A percentile compares a stretch with the other conserved stretches of the same genome.
Evolutionary conservation across 2,329 filamentous ascomycete genomes (phyloP).

Genomic region (Trichoderma simmonsii): DNA sequence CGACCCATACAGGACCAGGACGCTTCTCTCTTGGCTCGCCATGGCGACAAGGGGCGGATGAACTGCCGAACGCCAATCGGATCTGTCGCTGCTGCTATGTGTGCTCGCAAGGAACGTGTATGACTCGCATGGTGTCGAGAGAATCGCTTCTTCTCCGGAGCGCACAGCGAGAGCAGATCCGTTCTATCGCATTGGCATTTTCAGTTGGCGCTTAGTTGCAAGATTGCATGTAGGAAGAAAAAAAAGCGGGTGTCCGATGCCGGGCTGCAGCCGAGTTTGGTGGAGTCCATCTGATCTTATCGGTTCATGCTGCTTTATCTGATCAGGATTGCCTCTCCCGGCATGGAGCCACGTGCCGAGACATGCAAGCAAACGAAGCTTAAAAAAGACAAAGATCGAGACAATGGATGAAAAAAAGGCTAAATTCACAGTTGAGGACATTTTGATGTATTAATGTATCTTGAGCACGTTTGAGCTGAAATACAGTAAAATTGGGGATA

Average conservation of each 20-base stretch:
- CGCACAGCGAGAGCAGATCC: not conserved
- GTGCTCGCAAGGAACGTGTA: not conserved
- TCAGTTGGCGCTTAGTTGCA: not conserved
- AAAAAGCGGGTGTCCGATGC: conserved; percentile 13
- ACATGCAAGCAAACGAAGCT: not conserved
- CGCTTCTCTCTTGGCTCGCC: conserved; percentile 35
- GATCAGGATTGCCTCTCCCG: conserved; percentile 6
- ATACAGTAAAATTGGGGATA: too few species aligned
- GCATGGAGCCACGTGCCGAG: conserved; percentile 7
- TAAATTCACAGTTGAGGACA: not conserved
- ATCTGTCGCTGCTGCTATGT: not conserved
- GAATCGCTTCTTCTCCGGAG: not conserved
- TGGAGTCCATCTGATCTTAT: conserved; percentile 5
- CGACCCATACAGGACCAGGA: conserved; percentile 83
- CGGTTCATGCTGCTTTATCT: conserved; percentile 2
- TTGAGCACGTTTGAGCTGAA: not conserved
- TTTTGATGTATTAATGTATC: not conserved
- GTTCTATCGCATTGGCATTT: not conserved
- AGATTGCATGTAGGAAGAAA: not conserved
- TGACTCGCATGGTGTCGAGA: not conserved
- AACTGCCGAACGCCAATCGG: not conserved
- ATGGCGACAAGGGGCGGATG: conserved; percentile 21
- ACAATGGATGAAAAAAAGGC: not conserved
- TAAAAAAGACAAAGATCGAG: not conserved
- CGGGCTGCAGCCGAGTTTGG: conserved; percentile 1